These are phyloP conservation scores for Medicago lupulina DNA, from an alignment of 306 rosid species.

Conservation along the genomic window DNA sequence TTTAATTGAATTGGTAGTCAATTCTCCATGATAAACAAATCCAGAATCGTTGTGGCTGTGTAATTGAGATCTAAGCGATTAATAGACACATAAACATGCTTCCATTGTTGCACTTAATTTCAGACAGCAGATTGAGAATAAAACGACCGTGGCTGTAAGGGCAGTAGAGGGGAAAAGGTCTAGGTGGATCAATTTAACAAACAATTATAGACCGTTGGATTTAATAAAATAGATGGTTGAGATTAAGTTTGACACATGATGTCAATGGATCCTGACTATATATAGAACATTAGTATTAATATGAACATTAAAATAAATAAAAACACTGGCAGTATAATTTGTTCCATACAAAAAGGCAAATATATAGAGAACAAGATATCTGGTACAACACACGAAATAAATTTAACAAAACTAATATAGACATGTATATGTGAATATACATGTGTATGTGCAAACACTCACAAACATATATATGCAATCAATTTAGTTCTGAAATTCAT, in stretches of 20 bases:
- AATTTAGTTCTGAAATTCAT: background rate
- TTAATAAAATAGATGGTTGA: background rate
- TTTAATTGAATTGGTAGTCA: no score
- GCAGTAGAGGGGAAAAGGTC: no score
- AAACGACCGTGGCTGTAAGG: no score
- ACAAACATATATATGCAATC: background rate
- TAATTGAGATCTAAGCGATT: no score
- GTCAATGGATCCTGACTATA: no score
- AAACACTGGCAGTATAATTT: background rate
- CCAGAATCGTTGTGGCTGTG: no score
- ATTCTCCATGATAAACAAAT: no score
- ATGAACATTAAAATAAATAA: background rate
- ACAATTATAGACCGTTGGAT: no score
- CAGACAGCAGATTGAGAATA: no score
- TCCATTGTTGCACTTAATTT: no score
- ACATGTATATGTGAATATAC: background rate
- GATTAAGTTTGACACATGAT: background rate
- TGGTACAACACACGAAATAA: background rate
- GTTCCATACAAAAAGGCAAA: background rate
- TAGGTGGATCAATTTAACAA: no score
- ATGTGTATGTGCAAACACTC: background rate
- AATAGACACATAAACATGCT: no score
- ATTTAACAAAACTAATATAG: background rate
- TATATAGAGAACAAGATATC: background rate
- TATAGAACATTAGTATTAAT: background rate